Percentiles rank a stretch among this genome's conserved stretches.
phyloP scores from a whole-genome alignment of 805 yeast genomes.

The Wickerhamiella musiphila region DNA sequence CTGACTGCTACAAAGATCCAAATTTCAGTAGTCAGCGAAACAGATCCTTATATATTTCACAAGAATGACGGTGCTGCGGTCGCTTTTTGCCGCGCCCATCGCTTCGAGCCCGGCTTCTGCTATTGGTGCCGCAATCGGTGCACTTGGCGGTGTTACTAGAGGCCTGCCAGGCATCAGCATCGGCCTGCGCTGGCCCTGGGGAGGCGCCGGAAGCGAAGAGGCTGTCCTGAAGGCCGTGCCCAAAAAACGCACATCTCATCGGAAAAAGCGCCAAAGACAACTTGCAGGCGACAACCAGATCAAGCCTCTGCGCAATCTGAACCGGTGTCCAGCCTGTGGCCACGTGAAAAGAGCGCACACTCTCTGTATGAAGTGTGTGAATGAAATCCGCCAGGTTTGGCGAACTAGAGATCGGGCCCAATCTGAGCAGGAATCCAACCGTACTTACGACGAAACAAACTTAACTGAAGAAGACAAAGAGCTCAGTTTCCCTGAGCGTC shows the following conservation, averaged over 20 bases:
- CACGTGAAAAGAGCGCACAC: slow-evolving; percentile 78
- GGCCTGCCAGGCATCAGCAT: slow-evolving; percentile 6
- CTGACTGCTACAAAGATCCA: too few relatives aligned
- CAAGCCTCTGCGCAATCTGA: slow-evolving; percentile 55
- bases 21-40: too few relatives aligned
- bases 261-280: slow-evolving; percentile 67
- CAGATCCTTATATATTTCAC: too few relatives aligned
- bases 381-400: slow-evolving; percentile 64
- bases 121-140: slow-evolving; percentile 1
- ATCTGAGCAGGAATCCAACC: slow-evolving; percentile 11
- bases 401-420: slow-evolving; percentile 21
- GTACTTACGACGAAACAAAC: slow-evolving; percentile 14
- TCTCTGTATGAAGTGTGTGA: slow-evolving; percentile 83
- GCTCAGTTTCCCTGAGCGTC: slow-evolving; percentile 17
- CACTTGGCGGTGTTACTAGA: not conserved
- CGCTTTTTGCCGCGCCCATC: too few relatives aligned
- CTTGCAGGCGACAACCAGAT: slow-evolving; percentile 70
- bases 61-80: too few relatives aligned
- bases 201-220: slow-evolving; percentile 34
- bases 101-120: too few relatives aligned
- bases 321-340: slow-evolving; percentile 93
- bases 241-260: slow-evolving; percentile 79
- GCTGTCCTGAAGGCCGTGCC: slow-evolving; percentile 67
- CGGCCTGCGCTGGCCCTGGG: slow-evolving; percentile 9
- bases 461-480: slow-evolving; percentile 11